Base-by-base conservation (phyloP, 2,329 filamentous ascomycete species). In the Calonectria henricotiae region DNA sequence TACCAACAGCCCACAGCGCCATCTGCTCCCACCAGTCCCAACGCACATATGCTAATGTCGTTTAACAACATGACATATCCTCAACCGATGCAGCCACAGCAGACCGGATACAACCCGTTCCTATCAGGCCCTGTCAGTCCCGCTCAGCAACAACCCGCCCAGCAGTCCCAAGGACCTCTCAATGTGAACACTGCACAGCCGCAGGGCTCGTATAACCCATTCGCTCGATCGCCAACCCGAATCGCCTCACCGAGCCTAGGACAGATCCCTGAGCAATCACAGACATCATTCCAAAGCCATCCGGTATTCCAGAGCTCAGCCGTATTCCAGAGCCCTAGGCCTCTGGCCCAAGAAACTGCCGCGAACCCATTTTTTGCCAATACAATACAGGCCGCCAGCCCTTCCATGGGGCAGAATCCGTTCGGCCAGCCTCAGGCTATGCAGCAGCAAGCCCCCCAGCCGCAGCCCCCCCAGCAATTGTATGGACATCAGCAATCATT, bases 31-130 rank as follows among this genome's bases (percentile, higher is more conserved):
- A 78, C 85, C 37, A 82, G 78, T 25, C 79, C 82, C 4, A 85
- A 85, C 37, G 79, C 80, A 64, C 86, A 84, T 55, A 77, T 81
- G 55, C 76, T 81, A 9, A 74, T 83, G 68, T 74, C 79, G 7
- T 86, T 86, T 65, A 84, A 83, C 71, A 83, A 79, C 76, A 85
- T 86, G 75, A 82, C 81, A 12, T 88, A 86, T 66, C 81, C 84
- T 11, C 80, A 79, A 46, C 77, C 79, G 25, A 68, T 81, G 43
- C 86, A 86, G 65, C 76, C 80, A 20, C 79, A 81, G 69, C 79
- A 80, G 41, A 82, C 84, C 4, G 82, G 82, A 64, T 86, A 88
- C 74, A 90, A 90, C 70, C 88, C 88, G 0, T 90, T 89, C 76
- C 81, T 89, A 62, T 74, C 81, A 15, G 82, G 83, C 25, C 77